phyloP scores from a whole-genome alignment of 208 protist genomes.

The Wallacemonas rigidus region DNA sequence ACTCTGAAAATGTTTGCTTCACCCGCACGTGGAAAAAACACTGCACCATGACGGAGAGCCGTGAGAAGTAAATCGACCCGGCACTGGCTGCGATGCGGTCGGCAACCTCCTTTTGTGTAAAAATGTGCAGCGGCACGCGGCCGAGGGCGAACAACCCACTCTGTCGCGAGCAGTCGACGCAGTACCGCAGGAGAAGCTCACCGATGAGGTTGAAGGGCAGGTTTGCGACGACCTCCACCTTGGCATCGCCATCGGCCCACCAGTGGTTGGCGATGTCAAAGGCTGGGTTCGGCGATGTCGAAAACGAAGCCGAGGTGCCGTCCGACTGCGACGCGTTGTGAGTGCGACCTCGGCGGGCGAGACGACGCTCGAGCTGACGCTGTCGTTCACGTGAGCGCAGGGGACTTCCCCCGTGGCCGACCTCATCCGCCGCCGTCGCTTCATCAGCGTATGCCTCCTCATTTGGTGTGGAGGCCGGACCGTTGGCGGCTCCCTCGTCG shows the following conservation, averaged over 20 bases:
- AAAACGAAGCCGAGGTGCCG: neutral
- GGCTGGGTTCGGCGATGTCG: constrained; percentile 38
- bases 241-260: constrained; percentile 82
- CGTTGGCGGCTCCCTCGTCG: neutral
- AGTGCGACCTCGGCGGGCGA: constrained; percentile 28
- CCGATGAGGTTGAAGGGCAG: constrained; percentile 83
- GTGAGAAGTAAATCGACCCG: constrained; percentile 78
- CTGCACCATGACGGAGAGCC: constrained; percentile 81
- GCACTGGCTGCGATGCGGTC: constrained; percentile 76
- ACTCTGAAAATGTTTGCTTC: constrained; percentile 78
- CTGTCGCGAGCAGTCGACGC: constrained; percentile 70
- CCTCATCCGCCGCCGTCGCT: constrained; percentile 1
- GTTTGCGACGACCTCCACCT: constrained; percentile 89
- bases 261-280: constrained; percentile 62
- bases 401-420: constrained; percentile 50
- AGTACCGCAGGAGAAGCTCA: constrained; percentile 86
- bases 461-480: too few relatives aligned
- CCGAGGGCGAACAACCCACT: constrained; percentile 79
- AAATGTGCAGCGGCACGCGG: constrained; percentile 83
- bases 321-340: constrained; percentile 13
- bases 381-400: constrained; percentile 61
- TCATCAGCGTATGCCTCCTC: neutral
- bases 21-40: constrained; percentile 79
- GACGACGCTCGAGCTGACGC: constrained; percentile 50
- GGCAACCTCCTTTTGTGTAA: constrained; percentile 88